These are phyloP conservation scores for Candida vaughaniae DNA, from an alignment of 805 yeast genomes.

Conservation along the genomic window DNA sequence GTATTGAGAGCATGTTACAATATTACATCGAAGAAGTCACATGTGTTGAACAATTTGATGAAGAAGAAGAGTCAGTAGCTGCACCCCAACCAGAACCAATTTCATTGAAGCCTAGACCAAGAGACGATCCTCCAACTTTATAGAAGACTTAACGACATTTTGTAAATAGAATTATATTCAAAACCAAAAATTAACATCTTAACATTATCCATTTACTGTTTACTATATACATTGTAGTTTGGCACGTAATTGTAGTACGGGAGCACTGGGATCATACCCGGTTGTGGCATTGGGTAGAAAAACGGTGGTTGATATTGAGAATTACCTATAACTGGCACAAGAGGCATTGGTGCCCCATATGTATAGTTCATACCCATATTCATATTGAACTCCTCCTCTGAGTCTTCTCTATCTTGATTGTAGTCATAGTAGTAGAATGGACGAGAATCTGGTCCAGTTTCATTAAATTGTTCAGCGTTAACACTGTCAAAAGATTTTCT, in stretches of 20 bases:
- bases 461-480: neutral
- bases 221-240: slow-evolving; percentile 9
- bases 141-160: too few relatives aligned
- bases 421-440: slow-evolving; percentile 6
- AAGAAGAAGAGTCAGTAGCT: slow-evolving; percentile 12
- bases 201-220: too few relatives aligned
- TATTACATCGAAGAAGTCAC: slow-evolving; percentile 69
- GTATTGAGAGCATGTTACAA: slow-evolving; percentile 70
- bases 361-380: slow-evolving; percentile 1
- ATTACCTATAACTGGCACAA: neutral
- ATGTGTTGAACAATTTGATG: slow-evolving; percentile 53
- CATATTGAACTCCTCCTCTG: slow-evolving; percentile 2
- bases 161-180: slow-evolving; percentile 1
- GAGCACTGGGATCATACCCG: slow-evolving; percentile 1
- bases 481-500: slow-evolving; percentile 6
- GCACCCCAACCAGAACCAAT: slow-evolving; percentile 9
- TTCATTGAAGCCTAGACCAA: slow-evolving; percentile 9
- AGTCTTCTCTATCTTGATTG: slow-evolving; percentile 1
- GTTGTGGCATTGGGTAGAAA: slow-evolving; percentile 1
- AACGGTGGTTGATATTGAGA: slow-evolving; percentile 2
- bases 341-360: slow-evolving; percentile 1
- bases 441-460: neutral
- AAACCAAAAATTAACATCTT: too few relatives aligned
- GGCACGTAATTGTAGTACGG: slow-evolving; percentile 6
- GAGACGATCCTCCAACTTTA: slow-evolving; percentile 13